Percentiles rank a stretch among this genome's conserved stretches.
phyloP scores from a whole-genome alignment of 1,139 yeast genomes.

The Citeromyces hawaiiensis region DNA sequence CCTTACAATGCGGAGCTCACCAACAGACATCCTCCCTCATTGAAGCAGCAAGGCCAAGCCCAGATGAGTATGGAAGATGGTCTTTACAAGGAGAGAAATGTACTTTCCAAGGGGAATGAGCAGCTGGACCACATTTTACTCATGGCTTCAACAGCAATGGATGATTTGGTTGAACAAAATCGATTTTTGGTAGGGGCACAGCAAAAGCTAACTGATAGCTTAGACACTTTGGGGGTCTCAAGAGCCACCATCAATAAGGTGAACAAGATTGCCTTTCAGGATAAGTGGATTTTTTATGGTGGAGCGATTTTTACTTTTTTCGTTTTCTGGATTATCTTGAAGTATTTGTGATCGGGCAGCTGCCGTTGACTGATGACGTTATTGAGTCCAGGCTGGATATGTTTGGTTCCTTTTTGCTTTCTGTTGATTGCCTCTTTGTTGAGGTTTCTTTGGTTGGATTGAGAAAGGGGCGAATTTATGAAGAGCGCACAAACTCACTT shows the following conservation, averaged over 20 bases:
- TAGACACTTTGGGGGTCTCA: slow-evolving; percentile 77
- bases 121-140: slow-evolving; percentile 84
- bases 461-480: too few species aligned
- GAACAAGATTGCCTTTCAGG: slow-evolving; percentile 79
- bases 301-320: slow-evolving; percentile 53
- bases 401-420: too few species aligned
- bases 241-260: slow-evolving; percentile 73
- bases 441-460: too few species aligned
- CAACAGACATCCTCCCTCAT: slow-evolving; percentile 6
- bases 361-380: background rate
- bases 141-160: slow-evolving; percentile 78
- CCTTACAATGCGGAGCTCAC: slow-evolving; percentile 27
- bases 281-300: slow-evolving; percentile 77
- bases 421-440: too few species aligned
- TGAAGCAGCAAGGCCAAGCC: slow-evolving; percentile 3
- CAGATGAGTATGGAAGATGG: slow-evolving; percentile 46
- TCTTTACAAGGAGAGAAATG: slow-evolving; percentile 48
- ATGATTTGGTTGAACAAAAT: slow-evolving; percentile 78
- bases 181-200: slow-evolving; percentile 55
- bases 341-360: slow-evolving; percentile 53
- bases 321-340: slow-evolving; percentile 56
- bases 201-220: slow-evolving; percentile 49
- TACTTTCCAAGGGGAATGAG: slow-evolving; percentile 58
- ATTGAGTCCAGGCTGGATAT: background rate
- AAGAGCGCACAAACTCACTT: too few species aligned